Evolutionary conservation across 2,329 filamentous ascomycete species (phyloP), one percentile per base, ranked within the genome.

Genomic region (Pseudogymnoascus sp.): DNA sequence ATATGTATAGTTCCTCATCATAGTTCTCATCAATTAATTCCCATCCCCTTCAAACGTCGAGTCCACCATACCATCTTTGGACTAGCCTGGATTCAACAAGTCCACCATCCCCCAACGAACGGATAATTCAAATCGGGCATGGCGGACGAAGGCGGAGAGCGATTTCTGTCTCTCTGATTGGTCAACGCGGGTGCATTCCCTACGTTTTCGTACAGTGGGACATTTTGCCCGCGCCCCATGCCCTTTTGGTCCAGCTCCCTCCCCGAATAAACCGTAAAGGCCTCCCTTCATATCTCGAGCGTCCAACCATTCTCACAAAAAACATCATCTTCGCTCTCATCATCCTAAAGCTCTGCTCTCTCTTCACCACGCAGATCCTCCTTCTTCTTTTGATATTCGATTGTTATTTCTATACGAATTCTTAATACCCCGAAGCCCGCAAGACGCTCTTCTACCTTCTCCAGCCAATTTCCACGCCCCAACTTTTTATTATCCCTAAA

Each of bases 391-490:
- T 34, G 29, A 57, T 10, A 57, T 57, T 57, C n/a, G 51, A 57
- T 57, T 57, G 51, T 57, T 34, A 34, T 57, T 57, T 57, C 29
- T 57, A 57, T 57, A 57, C 51, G 51, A 57, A 57, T 57, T 57
- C 51, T 57, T 57, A 57, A 57, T 57, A 57, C 29, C 51, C 29
- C 51, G 51, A 57, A 21, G 51, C 51, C 29, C 16, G 51, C 51
- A 16, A 36, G 29, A 16, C 51, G 29, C 51, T 36, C 51, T 57
- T 57, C 51, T 36, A 34, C 11, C 51, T 57, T 57, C 47, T 16
- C 8, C 29, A 2, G 14, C 29, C 51, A 18, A 21, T 34, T 57
- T 57, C 29, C 29, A 21, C 29, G 29, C n/a, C 51, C n/a, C 11
- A 34, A 34, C 16, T 21, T 57, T 57, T 57, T 57, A 57, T 34